Evolutionary conservation across 129 eudicot species (phyloP), one percentile per base, ranked within the genome.

Genomic region (Solidago caesia): DNA sequence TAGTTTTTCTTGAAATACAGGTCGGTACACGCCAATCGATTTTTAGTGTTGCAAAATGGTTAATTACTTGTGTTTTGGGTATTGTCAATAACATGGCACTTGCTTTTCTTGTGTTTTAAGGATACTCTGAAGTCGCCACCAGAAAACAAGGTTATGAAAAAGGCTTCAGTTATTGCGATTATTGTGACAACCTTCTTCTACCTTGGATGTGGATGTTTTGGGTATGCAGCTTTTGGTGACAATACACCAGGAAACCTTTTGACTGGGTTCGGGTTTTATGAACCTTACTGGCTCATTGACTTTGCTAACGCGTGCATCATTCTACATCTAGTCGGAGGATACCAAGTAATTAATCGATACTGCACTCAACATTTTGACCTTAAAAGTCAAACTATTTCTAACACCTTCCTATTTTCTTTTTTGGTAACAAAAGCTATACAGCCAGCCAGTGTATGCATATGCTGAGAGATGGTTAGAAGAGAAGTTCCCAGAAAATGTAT

Each of bases 201-300:
- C 77, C 83, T 92, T 0, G 83, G 87, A 64, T 92, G 98, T 49
- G 96, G 90, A 51, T 83, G 98, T 64, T 89, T 90, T 11, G 96
- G 96, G 5, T 92, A 92, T 74, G 96, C 98, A 57, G 98, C 98
- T 44, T 92, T 92, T 53, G 96, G 96, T 16, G 72, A 89, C 39
- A 61, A 82, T 16, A 88, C 98, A 7, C 98, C 98, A 0, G 98
- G 98, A 41, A 88, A 92, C 78, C 88, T 89, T 53, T 78, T 92
- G 84, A 86, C 95, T 2, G 98, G 98, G 16, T 87, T 92, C 48
- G 94, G 91, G 39, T 84, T 82, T 77, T 92, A 87, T 7, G 96
- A 87, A 79, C 96, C 98, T 16, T 86, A 80, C 65, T 92, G 95
- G 98, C 96, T 89, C 52, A 67, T 92, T 12, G 91, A 89, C 84